Base-by-base conservation (phyloP, 768 basidiomycete genomes). In the Suillus decipiens region DNA sequence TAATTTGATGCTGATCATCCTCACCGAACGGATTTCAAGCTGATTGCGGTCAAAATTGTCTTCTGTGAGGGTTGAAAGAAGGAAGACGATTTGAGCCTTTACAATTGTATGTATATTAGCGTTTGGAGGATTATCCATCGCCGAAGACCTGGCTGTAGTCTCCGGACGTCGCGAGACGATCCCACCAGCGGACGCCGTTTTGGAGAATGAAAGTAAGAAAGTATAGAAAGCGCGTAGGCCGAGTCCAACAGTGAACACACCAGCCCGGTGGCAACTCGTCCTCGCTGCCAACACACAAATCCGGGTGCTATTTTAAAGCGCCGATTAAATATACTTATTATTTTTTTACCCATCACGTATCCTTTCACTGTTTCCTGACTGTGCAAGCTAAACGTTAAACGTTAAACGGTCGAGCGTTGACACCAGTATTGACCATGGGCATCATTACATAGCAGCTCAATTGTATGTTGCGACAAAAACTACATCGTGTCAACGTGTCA, bases 1-100 rank as follows among this genome's bases (percentile, higher is more conserved):
- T 3, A 28, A 19, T 47, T n/a, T 50, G 24, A 64, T 59, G 64
- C 59, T 70, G 66, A 64, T 57, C 60, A 53, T 42, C 83, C 95
- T 70, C 73, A 98, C 96, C 62, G 93, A 93, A 73, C 94, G 89
- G 71, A 99, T 97, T 81, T 99, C 96, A 62, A 87, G 80, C 74
- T 95, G 90, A 78, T 97, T 94, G 73, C 93, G 87, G 73, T 93
- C 93, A 75, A 94, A 99, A 78, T 95, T 95, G 71, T 99, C 96
- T 79, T 99, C 96, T 63, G 93, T 95, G 65, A 99, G 86, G 33
- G 95, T 98, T 34, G 93, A 95, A 68, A 99, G 85, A 63, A 98
- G 84, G 79, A 99, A 99, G 68, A 96, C 95, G 73, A 99, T 96
- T 83, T 99, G 96, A 64, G 96, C 92, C 79, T 92, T 93, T 80